Base-by-base conservation (phyloP, 768 basidiomycete genomes). In the Hypsizygus marmoreus region DNA sequence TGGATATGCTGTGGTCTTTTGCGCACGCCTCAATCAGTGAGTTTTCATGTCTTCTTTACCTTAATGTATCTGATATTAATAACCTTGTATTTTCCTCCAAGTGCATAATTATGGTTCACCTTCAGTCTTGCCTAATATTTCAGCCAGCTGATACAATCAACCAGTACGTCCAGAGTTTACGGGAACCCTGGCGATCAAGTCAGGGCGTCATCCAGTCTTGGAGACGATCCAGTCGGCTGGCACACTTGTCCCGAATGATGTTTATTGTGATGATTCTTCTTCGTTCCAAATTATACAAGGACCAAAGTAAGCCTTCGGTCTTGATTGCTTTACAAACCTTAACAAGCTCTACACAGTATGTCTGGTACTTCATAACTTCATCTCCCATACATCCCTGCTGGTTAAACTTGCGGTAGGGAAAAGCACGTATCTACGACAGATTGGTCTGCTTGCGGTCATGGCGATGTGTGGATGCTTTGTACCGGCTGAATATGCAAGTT, bases 281-380 rank as follows among this genome's bases (percentile, higher is more conserved):
- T 79, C 79, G 2, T 98, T 99, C 60, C 94, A 97, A 64, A 79
- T 97, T 23, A 78, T 99, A 24, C 92, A 91, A 51, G 95, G 95
- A 0, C 91, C 91, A 2, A 92, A 92, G 90, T 91, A 56, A 58
- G 80, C 69, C 4, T 32, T 34, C 16, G 33, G 33, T 28, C 40
- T 28, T 10, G 16, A 20, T 30, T 12, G 45, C 23, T 49, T 45
- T 4, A 30, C 2, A 40, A 30, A 17, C 35, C 30, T 4, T 13
- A 13, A 13, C 29, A n/a, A 25, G 25, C 12, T 35, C 16, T 29
- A 34, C 48, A 22, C 45, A 77, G 75, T 44, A 77, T 77, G 75
- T 77, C 75, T 42, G 73, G 73, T 72, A 51, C 26, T 19, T 19
- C 22, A 22, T 19, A 20, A 14, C 19, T 45, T 31, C n/a, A 23